These are phyloP conservation scores for Saccharomyces pastorianus DNA, from an alignment of 1,139 yeast species.

Conservation along the genomic window DNA sequence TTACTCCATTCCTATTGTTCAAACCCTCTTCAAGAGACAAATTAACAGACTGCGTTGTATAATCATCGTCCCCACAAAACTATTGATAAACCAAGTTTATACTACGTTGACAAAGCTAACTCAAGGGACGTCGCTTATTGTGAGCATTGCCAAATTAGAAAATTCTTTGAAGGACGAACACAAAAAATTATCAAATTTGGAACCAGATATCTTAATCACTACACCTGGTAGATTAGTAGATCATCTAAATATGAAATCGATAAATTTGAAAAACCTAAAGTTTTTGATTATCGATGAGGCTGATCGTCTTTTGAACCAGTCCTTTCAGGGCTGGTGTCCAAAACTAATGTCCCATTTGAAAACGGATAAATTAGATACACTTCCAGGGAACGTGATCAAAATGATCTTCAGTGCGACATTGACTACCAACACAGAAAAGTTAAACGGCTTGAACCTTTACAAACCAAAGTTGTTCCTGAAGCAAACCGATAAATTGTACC, in stretches of 20 bases:
- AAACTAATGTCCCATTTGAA: slow-evolving; percentile 44
- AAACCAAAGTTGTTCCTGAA: slow-evolving; percentile 68
- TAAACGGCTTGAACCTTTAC: slow-evolving; percentile 59
- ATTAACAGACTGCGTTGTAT: slow-evolving; percentile 74
- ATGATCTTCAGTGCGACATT: slow-evolving; percentile 88
- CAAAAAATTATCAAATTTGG: slow-evolving; percentile 36
- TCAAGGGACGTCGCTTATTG: slow-evolving; percentile 59
- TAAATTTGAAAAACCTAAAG: slow-evolving; percentile 43
- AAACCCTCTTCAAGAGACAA: slow-evolving; percentile 50
- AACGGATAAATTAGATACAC: slow-evolving; percentile 25
- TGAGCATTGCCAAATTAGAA: slow-evolving; percentile 51
- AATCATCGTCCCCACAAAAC: slow-evolving; percentile 82
- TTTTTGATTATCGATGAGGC: slow-evolving; percentile 91
- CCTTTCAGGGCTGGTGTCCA: slow-evolving; percentile 88
- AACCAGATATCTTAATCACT: slow-evolving; percentile 72
- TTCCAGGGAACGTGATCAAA: slow-evolving; percentile 40
- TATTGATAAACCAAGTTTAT: slow-evolving; percentile 75
- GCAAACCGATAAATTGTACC: slow-evolving; percentile 46
- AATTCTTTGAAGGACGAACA: slow-evolving; percentile 63
- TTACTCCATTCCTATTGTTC: slow-evolving; percentile 75
- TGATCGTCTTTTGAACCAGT: slow-evolving; percentile 80
- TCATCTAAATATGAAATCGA: slow-evolving; percentile 46
- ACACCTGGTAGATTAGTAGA: slow-evolving; percentile 96
- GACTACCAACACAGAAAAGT: slow-evolving; percentile 84
- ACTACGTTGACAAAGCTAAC: slow-evolving; percentile 52